A percentile compares a stretch with the other conserved stretches of the same genome.
phyloP scores from a whole-genome alignment of 129 eudicot genomes.

The Heracleum sosnowskyi region DNA sequence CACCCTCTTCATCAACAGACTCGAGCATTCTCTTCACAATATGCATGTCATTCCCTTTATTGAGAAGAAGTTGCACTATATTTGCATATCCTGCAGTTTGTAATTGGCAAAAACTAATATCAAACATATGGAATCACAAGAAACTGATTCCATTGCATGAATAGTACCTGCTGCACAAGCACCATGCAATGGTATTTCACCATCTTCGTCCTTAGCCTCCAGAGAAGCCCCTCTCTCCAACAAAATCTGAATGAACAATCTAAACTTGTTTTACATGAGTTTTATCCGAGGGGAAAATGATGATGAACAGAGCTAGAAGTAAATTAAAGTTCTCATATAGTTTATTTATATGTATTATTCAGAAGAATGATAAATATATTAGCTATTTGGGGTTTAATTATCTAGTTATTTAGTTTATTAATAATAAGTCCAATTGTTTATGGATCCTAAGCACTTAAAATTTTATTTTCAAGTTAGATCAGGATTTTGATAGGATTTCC shows the following conservation, averaged over 20 bases:
- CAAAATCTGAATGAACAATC: constrained; percentile 42
- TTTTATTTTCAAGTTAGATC: no score
- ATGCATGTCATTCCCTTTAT: constrained; percentile 48
- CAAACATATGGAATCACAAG: neutral
- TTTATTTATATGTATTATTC: no score
- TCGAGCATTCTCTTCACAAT: constrained; percentile 67
- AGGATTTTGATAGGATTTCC: no score
- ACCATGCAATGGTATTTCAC: constrained; percentile 92
- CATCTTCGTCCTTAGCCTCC: constrained; percentile 91
- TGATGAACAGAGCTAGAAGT: no score
- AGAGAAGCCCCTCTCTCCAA: constrained; percentile 79
- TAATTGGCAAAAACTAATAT: constrained; percentile 8
- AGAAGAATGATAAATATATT: no score
- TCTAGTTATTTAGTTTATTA: no score
- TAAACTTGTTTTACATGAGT: no score
- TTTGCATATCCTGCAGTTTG: constrained; percentile 54
- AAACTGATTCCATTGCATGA: neutral
- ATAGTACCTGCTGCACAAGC: constrained; percentile 90
- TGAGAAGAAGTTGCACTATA: constrained; percentile 63
- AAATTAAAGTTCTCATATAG: no score
- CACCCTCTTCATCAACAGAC: constrained; percentile 82
- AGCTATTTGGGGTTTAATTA: no score
- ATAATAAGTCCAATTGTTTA: no score
- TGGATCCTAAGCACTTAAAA: no score
- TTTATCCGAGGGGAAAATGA: no score